phyloP scores from a whole-genome alignment of 257 asterid species.

The Eustoma russellianum region DNA sequence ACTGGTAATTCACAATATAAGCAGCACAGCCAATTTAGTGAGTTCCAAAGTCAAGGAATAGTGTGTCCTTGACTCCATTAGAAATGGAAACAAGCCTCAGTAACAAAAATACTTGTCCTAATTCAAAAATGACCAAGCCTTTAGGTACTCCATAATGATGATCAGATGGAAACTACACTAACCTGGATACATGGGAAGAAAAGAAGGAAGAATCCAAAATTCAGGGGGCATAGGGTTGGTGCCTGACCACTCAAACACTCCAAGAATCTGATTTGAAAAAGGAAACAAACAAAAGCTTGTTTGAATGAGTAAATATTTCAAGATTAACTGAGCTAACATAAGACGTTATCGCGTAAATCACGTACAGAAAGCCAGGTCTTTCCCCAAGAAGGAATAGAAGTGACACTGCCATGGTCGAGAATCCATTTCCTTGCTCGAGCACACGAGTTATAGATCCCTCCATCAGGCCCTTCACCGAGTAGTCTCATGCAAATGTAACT shows the following conservation, averaged over 20 bases:
- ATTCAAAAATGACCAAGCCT: neutral
- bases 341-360: neutral
- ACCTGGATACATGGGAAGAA: constrained; percentile 27
- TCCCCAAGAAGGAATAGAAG: constrained; percentile 41
- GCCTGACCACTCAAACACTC: constrained; percentile 22
- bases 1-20: too few relatives aligned
- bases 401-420: constrained; percentile 31
- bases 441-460: constrained; percentile 15
- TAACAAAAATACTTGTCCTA: neutral
- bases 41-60: too few relatives aligned
- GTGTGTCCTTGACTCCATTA: too few relatives aligned
- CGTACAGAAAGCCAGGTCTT: constrained; percentile 40
- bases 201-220: constrained; percentile 26
- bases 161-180: neutral
- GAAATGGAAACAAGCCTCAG: too few relatives aligned
- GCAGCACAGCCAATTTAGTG: too few relatives aligned
- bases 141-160: neutral
- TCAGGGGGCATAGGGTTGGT: constrained; percentile 26
- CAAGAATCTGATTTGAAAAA: constrained; percentile 13
- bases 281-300: neutral
- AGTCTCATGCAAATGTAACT: constrained; percentile 30
- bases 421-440: constrained; percentile 35
- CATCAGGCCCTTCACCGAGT: constrained; percentile 30
- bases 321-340: neutral
- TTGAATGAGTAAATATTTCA: neutral